phyloP scores from a whole-genome alignment of 202 grass and related monocot species.

The Carex sylvatica region DNA sequence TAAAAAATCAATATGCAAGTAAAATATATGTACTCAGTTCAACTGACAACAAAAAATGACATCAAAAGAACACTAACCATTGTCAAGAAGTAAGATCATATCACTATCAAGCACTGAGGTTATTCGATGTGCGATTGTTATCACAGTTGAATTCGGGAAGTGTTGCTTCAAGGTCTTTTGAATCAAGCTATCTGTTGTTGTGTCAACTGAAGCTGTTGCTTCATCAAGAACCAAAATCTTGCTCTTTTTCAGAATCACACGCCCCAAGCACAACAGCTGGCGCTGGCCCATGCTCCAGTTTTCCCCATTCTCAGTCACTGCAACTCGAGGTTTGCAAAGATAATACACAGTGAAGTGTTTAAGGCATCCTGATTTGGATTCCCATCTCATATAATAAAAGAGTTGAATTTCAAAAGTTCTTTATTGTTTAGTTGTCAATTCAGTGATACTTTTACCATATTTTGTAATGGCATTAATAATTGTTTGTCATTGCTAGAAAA shows the following conservation, averaged over 20 bases:
- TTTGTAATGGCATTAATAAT: background rate
- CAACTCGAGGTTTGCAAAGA: constrained; percentile 3
- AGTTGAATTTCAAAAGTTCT: background rate
- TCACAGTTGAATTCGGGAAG: constrained; percentile 72
- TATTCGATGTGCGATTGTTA: constrained; percentile 80
- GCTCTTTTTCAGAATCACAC: constrained; percentile 79
- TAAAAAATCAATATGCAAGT: background rate
- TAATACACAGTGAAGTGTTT: background rate
- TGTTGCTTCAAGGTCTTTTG: constrained; percentile 77
- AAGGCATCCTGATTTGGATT: background rate
- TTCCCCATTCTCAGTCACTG: constrained; percentile 87
- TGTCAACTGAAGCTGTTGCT: constrained; percentile 86
- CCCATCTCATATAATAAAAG: background rate
- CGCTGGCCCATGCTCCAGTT: constrained; percentile 97
- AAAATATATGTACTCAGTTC: background rate
- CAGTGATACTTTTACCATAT: background rate
- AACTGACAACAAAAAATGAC: background rate
- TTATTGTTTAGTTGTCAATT: background rate
- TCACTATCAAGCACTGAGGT: constrained; percentile 90
- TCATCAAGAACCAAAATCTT: constrained; percentile 86
- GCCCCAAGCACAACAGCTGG: constrained; percentile 75
- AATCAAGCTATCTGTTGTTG: constrained; percentile 75
- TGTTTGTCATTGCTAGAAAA: background rate
- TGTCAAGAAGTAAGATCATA: constrained; percentile 83
- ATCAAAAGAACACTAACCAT: constrained; percentile 44